Base-by-base conservation (phyloP, 306 rosid genomes). In the Rosa lucieae region DNA sequence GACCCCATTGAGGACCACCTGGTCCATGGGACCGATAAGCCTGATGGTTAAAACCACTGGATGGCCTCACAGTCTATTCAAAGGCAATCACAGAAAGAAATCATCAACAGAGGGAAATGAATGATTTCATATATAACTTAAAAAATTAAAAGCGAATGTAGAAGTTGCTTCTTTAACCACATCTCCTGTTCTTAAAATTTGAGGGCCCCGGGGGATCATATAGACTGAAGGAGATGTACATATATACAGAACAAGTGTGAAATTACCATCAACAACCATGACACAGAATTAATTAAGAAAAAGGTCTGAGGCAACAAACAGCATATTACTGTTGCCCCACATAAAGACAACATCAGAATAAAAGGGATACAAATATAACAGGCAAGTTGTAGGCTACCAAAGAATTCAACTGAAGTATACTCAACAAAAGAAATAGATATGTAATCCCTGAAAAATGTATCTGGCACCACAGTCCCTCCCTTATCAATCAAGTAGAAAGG, bases 1-100 rank as follows among this genome's bases (percentile, higher is more conserved):
- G 97, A 75, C 96, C 93, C 99, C 97, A 96, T 48, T 96, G 99
- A 42, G 89, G 84, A n/a, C 97, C 95, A 62, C 92, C 83, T 39
- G 94, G 84, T 78, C 97, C 93, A 61, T 95, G 97, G 70, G 96
- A 90, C 37, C 93, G 93, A 77, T 91, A 88, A 58, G 83, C 78
- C 86, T 90, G 99, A 86, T 93, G 98, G 79, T 86, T 87, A 84
- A 81, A 95, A 80, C 97, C 90, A 84, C 94, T 84, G 10, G 86
- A 90, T 76, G 96, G 87, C 89, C 94, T 90, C 84, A 93, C 85
- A 74, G 89, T 94, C 99, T 95, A 84, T 79, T 72, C 79, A 83
- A 84, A 69, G 77, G 39, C 72, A 84, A 84, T 53, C 55, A 46
- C 67, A 84, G 14, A 75, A 75, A 43, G 39, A 39, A 46, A 76